A percentile compares a stretch with the other conserved stretches of the same genome.
Evolutionary conservation across 257 asterid genomes (phyloP).

Genomic region (Gentiana straminea): DNA sequence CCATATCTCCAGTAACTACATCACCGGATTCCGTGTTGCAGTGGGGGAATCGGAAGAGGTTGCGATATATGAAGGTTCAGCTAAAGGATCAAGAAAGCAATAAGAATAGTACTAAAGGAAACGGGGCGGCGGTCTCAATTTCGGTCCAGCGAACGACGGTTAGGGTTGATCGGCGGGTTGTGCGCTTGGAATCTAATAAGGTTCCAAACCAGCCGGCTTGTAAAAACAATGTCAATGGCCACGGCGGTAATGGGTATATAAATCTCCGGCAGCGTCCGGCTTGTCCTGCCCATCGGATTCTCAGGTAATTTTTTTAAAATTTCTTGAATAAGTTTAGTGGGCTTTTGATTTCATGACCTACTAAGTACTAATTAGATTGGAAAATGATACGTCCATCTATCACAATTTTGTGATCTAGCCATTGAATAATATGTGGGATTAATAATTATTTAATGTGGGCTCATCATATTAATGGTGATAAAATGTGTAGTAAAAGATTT

Average conservation of each 20-base stretch:
- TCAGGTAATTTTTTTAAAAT: constrained; percentile 20
- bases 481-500: too few relatives aligned
- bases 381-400: too few relatives aligned
- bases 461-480: too few relatives aligned
- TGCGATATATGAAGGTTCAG: constrained; percentile 71
- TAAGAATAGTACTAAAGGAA: not conserved
- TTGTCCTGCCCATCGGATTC: constrained; percentile 58
- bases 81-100: constrained; percentile 32
- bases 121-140: constrained; percentile 31
- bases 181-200: constrained; percentile 47
- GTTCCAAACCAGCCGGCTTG: constrained; percentile 20
- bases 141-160: constrained; percentile 24
- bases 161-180: constrained; percentile 53
- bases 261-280: constrained; percentile 77
- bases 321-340: too few relatives aligned
- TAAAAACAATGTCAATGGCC: constrained; percentile 5
- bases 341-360: too few relatives aligned
- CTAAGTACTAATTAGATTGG: too few relatives aligned
- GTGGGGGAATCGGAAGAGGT: constrained; percentile 81
- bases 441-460: too few relatives aligned
- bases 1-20: constrained; percentile 22
- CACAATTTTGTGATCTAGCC: too few relatives aligned
- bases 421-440: too few relatives aligned
- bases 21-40: constrained; percentile 69
- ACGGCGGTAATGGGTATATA: constrained; percentile 35